Base-by-base conservation (phyloP, 371 early-diverging fungal species). In the Dinochytrium kinnereticum region DNA sequence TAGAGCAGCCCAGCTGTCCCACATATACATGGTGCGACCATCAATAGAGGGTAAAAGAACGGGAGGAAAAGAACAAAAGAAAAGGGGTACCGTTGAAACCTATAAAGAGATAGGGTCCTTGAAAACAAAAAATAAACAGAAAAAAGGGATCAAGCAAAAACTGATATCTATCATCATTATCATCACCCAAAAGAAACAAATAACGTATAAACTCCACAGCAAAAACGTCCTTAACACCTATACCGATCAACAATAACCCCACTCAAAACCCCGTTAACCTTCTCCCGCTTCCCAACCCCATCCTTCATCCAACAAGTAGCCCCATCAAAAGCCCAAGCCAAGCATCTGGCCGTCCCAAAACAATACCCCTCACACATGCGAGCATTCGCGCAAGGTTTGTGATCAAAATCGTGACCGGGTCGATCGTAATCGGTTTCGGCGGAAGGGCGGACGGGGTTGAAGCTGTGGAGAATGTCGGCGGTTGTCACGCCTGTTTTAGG, bases 241-340 rank as follows among this genome's bases (percentile, higher is more conserved):
- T 68, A 73, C 68, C 61, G 21, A 5, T 50, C 59, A 2, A 30
- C 68, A 19, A 73, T 24, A n/a, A 68, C 51, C 31, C 73, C 73
- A 67, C 68, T 73, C 57, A 44, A 1, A 0, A 68, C 28, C 26
- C 73, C 73, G 7, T 57, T 39, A 21, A 38, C 39, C 59, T 66
- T 39, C 40, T 34, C 28, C 59, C 7, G 30, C 19, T 1, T 33
- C 7, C 49, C 34, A 0, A 64, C n/a, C 3, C 0, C 24, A 5
- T 73, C 70, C 69, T 78, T 78, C 59, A 75, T 36, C 81, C 76
- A 78, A 59, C 81, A 81, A 51, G 57, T 55, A 10, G 0, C 39
- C 1, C 69, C 75, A 51, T 77, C 78, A 36, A 53, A 79, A 19
- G 77, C 80, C 72, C 68, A 84, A 0, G 80, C 50, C 26, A 66